These are phyloP conservation scores for Magnaporthiopsis incrustans DNA, from an alignment of 2,329 filamentous ascomycete genomes.

Conservation along the genomic window DNA sequence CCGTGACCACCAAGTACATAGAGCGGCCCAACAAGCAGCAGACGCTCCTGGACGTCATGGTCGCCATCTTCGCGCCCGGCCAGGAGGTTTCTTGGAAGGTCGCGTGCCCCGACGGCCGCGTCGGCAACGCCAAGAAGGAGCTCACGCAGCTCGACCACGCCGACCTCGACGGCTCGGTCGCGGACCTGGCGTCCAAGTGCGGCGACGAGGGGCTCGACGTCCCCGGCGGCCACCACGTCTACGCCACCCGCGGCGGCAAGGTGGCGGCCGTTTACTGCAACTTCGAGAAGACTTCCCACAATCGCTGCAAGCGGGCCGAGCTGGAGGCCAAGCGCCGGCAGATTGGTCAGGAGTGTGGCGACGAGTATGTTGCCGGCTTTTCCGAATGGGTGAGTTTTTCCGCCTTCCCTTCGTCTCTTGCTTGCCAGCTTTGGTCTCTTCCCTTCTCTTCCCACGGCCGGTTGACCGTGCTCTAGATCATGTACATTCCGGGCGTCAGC, in stretches of 20 bases:
- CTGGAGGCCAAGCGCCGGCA: not conserved
- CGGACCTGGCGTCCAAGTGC: conserved; percentile 29
- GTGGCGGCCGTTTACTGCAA: not conserved
- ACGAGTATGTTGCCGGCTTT: not conserved
- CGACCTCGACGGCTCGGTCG: not conserved
- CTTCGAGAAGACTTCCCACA: not conserved
- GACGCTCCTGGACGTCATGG: too few relatives aligned
- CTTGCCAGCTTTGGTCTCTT: too few relatives aligned
- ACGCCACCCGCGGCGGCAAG: not conserved
- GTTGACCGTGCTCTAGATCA: too few relatives aligned
- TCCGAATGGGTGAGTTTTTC: not conserved
- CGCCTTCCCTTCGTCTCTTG: not conserved
- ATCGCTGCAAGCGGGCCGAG: not conserved
- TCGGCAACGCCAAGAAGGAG: not conserved
- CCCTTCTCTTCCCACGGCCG: too few relatives aligned
- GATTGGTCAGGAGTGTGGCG: not conserved
- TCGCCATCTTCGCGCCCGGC: too few relatives aligned
- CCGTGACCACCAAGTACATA: too few relatives aligned
- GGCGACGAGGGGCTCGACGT: not conserved
- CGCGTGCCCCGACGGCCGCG: not conserved
- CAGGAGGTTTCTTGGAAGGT: not conserved
- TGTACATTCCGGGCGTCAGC: too few relatives aligned
- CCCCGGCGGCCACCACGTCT: not conserved
- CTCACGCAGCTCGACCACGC: not conserved
- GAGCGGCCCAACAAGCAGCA: not conserved